Evolutionary conservation across 805 yeast genomes (phyloP), one percentile per base, ranked within the genome.

Genomic region (Kurtzmaniella cleridarum): DNA sequence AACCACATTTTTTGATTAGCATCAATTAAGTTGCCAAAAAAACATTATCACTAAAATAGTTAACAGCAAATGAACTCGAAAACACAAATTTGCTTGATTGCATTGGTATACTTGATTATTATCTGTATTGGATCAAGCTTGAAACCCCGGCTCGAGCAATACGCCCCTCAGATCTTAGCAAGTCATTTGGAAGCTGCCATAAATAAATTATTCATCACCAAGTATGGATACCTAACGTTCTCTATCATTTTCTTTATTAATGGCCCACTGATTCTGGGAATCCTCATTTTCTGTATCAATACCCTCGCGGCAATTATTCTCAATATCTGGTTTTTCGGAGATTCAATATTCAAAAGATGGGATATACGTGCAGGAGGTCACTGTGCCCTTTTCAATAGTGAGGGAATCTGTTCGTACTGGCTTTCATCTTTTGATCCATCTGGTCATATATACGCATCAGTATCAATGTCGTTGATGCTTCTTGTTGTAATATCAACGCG

Each of bases 351-450:
- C 24, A 30, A 42, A 68, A 2, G 57, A 62, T 36, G 44, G 55
- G n/a, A 15, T 41, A 2, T 20, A 5, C 5, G 8, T 20, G 57
- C 69, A 0, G 73, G 74, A 0, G 76, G 75, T 1, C 50, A 53
- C 28, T 71, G 76, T 43, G 50, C 43, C 11, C 41, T 32, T 17
- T 34, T 38, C 18, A 28, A 26, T 20, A 53, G 57, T 38, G 30
- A 31, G 30, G n/a, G 15, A 31, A 26, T 30, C 10, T 40, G 42
- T 10, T 75, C 71, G 2, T 35, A 45, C 12, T 76, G 81, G 80
- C 49, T 49, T 3, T 65, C 67, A 42, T 77, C 78, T 8, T 76
- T 76, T 47, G 81, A 76, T 48, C 56, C 70, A 3, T 72, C 78
- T 30, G 80, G 81, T 1, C 82, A 76, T 49, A 69, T 64, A 37